These are phyloP conservation scores for Tylopilus felleus DNA, from an alignment of 768 basidiomycete genomes.

Conservation along the genomic window DNA sequence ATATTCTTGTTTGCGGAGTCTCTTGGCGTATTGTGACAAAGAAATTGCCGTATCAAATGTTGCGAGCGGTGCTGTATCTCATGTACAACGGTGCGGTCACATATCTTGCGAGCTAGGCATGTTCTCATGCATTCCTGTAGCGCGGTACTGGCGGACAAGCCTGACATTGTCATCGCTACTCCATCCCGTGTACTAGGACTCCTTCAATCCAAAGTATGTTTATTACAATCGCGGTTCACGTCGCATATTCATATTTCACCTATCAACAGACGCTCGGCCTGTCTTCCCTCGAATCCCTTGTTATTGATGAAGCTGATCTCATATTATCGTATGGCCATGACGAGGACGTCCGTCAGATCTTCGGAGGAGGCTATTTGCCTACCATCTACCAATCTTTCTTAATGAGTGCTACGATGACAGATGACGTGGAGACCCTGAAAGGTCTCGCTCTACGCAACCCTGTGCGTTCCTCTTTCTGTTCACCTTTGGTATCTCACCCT, in stretches of 20 bases:
- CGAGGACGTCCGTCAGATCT: conserved; percentile 76
- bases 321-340: conserved; percentile 97
- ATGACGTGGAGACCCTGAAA: conserved; percentile 90
- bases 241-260: no score
- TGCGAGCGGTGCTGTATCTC: conserved; percentile 65
- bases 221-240: not conserved
- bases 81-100: conserved; percentile 63
- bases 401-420: conserved; percentile 97
- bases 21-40: conserved; percentile 77
- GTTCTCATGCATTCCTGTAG: conserved; percentile 31
- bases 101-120: not conserved
- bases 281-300: conserved; percentile 71
- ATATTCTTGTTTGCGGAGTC: conserved; percentile 55
- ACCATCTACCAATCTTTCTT: conserved; percentile 88
- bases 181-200: conserved; percentile 67
- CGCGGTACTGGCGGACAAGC: conserved; percentile 59
- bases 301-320: conserved; percentile 97
- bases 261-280: conserved; percentile 56
- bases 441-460: conserved; percentile 85
- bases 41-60: conserved; percentile 71
- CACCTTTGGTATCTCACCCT: not conserved
- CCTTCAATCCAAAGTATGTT: conserved; percentile 63
- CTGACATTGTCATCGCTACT: conserved; percentile 78
- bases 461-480: conserved; percentile 42
- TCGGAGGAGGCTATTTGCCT: conserved; percentile 67